Evolutionary conservation across 306 rosid genomes (phyloP).

Genomic region (Gynostemma pentaphyllum): DNA sequence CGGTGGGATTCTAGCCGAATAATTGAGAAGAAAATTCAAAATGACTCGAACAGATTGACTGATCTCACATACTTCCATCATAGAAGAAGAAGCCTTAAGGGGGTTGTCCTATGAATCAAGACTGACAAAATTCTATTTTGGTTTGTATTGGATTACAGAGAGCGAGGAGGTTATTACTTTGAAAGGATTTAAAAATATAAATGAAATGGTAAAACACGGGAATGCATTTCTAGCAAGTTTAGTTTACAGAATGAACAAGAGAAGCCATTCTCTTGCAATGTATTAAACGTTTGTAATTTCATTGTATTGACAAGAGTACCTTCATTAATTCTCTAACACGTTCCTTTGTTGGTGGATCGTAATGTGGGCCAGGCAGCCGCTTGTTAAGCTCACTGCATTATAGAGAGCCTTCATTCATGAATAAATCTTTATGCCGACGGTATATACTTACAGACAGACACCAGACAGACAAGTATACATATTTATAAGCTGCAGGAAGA

Average conservation of each 20-base stretch:
- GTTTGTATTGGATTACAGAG: neutral
- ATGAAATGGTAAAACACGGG: neutral
- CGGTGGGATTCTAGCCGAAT: too few relatives aligned
- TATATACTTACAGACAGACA: too few relatives aligned
- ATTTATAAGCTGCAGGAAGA: neutral
- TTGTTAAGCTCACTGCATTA: conserved; percentile 72
- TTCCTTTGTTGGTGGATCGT: conserved; percentile 69
- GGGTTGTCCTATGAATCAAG: too few relatives aligned
- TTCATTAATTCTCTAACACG: conserved; percentile 29
- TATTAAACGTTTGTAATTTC: neutral
- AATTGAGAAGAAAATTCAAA: too few relatives aligned
- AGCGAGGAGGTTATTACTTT: neutral
- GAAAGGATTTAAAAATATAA: neutral
- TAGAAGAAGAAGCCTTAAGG: too few relatives aligned
- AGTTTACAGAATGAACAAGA: neutral
- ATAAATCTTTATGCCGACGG: neutral
- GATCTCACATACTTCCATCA: too few relatives aligned
- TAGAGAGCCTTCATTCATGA: neutral
- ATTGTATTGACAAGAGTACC: conserved; percentile 32
- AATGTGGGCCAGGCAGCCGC: conserved; percentile 67
- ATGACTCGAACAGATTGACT: too few relatives aligned
- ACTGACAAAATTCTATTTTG: neutral
- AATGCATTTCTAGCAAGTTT: neutral
- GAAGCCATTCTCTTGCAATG: neutral
- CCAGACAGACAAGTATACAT: neutral